These are phyloP conservation scores for Trametes cingulata DNA, from an alignment of 768 basidiomycete genomes.

Conservation along the genomic window DNA sequence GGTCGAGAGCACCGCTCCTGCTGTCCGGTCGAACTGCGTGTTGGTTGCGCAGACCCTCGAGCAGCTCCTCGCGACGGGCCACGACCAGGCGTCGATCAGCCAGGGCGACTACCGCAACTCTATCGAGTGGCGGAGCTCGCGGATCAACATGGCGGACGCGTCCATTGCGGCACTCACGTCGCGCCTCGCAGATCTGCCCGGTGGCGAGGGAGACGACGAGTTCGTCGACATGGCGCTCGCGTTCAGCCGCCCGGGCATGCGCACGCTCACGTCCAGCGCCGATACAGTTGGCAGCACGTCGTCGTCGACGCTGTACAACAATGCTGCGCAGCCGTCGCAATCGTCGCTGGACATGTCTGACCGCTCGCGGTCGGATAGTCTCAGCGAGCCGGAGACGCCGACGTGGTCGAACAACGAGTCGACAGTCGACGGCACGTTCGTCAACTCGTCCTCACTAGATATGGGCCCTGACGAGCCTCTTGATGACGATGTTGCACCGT, in stretches of 20 bases:
- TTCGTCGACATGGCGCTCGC: conserved; percentile 32
- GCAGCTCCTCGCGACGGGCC: conserved; percentile 59
- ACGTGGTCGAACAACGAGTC: conserved; percentile 20
- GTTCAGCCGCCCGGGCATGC: conserved; percentile 23
- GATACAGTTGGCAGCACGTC: conserved; percentile 7
- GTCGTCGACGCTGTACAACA: conserved; percentile 27
- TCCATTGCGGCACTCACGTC: conserved; percentile 40
- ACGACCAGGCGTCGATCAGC: conserved; percentile 69
- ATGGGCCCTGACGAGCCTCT: conserved; percentile 6
- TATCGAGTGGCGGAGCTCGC: conserved; percentile 77
- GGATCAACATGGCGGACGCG: conserved; percentile 59
- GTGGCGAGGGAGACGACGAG: conserved; percentile 41
- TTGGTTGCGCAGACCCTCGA: conserved; percentile 62
- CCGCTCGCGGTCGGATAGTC: conserved; percentile 22
- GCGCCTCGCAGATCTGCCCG: conserved; percentile 39
- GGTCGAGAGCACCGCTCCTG: conserved; percentile 26
- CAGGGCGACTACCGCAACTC: conserved; percentile 73
- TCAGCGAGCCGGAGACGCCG: conserved; percentile 21
- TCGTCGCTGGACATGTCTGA: conserved; percentile 28
- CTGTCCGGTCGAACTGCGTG: conserved; percentile 57
- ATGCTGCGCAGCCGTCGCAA: conserved; percentile 30
- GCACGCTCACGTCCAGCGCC: conserved; percentile 7
- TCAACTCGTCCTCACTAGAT: conserved; percentile 10
- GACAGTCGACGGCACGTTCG: conserved; percentile 6
- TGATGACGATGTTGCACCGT: conserved; percentile 15